Conservation (phyloP, 768 basidiomycete genomes). For the Naganishia randhawae region DNA sequence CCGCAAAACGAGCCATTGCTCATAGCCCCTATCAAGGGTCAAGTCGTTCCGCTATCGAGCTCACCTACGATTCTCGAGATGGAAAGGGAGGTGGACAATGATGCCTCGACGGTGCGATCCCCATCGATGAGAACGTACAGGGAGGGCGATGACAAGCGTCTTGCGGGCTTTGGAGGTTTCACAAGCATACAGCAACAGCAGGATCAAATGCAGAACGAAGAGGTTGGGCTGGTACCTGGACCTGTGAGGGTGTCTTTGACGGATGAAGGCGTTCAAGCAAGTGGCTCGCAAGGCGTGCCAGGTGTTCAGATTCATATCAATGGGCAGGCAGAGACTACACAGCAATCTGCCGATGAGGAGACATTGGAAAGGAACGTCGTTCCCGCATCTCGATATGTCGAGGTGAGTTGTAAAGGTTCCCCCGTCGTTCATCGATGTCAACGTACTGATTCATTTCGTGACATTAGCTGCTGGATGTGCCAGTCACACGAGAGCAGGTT, state of each 20-base stretch:
- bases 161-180: background rate
- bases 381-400: background rate
- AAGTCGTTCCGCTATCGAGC: background rate
- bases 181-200: background rate
- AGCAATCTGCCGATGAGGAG: background rate
- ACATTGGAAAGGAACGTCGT: background rate
- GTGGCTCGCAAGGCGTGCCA: too few species aligned
- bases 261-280: constrained; percentile 5
- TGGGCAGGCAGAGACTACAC: background rate
- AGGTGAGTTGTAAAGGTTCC: background rate
- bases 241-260: constrained; percentile 1
- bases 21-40: background rate
- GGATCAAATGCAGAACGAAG: too few species aligned
- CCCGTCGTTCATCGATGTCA: background rate
- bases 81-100: constrained; percentile 4
- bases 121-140: constrained; percentile 20
- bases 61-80: background rate
- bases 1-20: constrained; percentile 3
- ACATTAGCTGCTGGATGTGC: background rate
- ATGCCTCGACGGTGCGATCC: constrained; percentile 13
- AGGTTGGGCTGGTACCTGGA: constrained; percentile 5
- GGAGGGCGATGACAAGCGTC: background rate
- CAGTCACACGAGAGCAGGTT: background rate
- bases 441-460: background rate
- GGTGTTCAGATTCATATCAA: background rate